These are phyloP conservation scores for Byssothecium circinans DNA, from an alignment of 2,329 filamentous ascomycete genomes.

Conservation along the genomic window DNA sequence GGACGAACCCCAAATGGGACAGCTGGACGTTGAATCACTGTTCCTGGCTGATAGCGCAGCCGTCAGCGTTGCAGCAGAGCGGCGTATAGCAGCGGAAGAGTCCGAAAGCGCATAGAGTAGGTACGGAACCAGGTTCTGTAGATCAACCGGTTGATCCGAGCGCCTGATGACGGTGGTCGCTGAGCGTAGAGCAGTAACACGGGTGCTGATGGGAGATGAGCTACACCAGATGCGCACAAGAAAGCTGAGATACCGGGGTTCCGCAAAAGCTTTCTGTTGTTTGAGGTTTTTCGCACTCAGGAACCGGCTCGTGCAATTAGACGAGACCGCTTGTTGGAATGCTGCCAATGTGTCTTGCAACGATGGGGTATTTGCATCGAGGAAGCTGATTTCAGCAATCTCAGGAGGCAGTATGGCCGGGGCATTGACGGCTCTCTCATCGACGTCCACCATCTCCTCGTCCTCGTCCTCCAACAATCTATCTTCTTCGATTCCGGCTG, in stretches of 20 bases:
- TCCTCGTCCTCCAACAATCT: conserved; percentile 46
- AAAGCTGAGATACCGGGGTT: conserved; percentile 73
- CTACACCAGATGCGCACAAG: conserved; percentile 75
- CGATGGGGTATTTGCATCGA: conserved; percentile 18
- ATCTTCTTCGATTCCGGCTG: conserved; percentile 16
- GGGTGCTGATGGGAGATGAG: conserved; percentile 67
- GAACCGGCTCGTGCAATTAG: conserved; percentile 44
- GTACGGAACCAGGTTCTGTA: conserved; percentile 84
- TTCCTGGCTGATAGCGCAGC: conserved; percentile 24
- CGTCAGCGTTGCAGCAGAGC: conserved; percentile 70
- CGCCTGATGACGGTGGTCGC: conserved; percentile 34
- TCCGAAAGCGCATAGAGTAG: conserved; percentile 74
- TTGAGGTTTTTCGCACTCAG: conserved; percentile 59
- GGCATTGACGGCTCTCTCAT: conserved; percentile 43
- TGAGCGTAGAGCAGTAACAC: conserved; percentile 69
- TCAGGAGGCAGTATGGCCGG: conserved; percentile 23
- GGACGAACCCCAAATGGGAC: conserved; percentile 38
- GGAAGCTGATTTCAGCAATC: conserved; percentile 33
- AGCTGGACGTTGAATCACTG: conserved; percentile 33
- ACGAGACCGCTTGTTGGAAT: conserved; percentile 33
- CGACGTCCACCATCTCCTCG: conserved; percentile 53
- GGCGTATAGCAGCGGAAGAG: conserved; percentile 72
- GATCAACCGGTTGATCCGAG: conserved; percentile 57
- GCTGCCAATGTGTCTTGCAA: conserved; percentile 36
- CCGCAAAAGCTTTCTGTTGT: conserved; percentile 57